phyloP scores from a whole-genome alignment of 164 flowering plant genomes.

The Santalum album region DNA sequence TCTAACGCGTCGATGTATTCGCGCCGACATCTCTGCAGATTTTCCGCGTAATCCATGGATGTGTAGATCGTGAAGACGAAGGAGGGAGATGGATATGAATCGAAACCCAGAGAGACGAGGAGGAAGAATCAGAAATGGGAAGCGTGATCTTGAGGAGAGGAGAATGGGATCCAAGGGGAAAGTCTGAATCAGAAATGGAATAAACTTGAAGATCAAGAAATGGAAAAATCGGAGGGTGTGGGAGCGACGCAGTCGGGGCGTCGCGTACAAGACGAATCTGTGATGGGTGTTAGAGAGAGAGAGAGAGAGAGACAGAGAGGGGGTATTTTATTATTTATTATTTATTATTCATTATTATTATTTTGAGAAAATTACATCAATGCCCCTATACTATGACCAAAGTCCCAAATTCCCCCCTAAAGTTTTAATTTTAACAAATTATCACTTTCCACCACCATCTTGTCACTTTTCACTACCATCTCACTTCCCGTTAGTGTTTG shows the following conservation, averaged over 20 bases:
- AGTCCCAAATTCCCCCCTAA: too few relatives aligned
- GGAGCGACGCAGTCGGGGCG: constrained; percentile 63
- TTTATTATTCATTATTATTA: too few relatives aligned
- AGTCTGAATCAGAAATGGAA: constrained; percentile 25
- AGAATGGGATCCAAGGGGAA: constrained; percentile 30
- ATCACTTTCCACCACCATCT: too few relatives aligned
- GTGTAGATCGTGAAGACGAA: background rate
- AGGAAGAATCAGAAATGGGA: constrained; percentile 4
- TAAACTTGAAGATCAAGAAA: constrained; percentile 12
- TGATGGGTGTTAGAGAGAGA: constrained; percentile 6
- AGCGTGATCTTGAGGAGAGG: constrained; percentile 1
- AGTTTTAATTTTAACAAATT: too few relatives aligned
- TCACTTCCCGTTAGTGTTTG: too few relatives aligned
- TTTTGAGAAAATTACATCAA: too few relatives aligned
- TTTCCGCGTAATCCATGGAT: constrained; percentile 24
- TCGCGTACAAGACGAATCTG: constrained; percentile 72
- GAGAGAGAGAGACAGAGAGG: constrained; percentile 8
- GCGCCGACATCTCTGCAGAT: constrained; percentile 29
- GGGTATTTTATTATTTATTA: background rate
- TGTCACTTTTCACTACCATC: too few relatives aligned
- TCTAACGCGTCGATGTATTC: constrained; percentile 56
- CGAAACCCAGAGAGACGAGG: constrained; percentile 30
- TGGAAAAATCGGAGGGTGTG: constrained; percentile 11
- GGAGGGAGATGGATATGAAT: background rate
- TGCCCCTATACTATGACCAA: too few relatives aligned